Conservation (phyloP, 306 rosid genomes). For the Mucuna pruriens region DNA sequence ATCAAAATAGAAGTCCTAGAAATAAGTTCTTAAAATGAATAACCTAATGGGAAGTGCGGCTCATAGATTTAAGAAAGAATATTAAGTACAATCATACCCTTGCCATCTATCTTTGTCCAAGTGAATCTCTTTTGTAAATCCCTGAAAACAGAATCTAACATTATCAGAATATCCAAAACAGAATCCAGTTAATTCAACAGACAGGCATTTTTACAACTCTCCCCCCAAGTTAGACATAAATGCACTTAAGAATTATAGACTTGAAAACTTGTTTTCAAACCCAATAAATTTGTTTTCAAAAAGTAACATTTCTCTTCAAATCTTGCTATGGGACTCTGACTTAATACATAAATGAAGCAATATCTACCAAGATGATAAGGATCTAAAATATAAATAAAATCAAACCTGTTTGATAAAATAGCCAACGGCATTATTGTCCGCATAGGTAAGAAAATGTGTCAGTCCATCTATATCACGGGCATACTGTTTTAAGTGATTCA, state of each 20-base stretch:
- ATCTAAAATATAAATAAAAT: constrained; percentile 34
- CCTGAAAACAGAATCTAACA: constrained; percentile 57
- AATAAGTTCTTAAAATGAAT: constrained; percentile 16
- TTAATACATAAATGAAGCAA: constrained; percentile 14
- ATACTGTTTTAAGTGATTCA: constrained; percentile 94
- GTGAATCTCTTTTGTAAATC: constrained; percentile 96
- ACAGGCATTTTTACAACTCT: no score
- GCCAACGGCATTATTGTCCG: constrained; percentile 99
- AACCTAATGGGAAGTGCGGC: constrained; percentile 24
- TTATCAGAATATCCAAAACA: no score
- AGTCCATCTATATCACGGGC: constrained; percentile 95
- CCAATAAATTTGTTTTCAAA: constrained; percentile 3
- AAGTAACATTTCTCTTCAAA: constrained; percentile 18
- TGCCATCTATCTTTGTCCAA: constrained; percentile 98
- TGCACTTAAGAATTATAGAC: not conserved
- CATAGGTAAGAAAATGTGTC: constrained; percentile 97
- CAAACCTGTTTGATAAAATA: constrained; percentile 95
- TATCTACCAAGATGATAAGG: constrained; percentile 7
- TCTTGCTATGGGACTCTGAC: not conserved
- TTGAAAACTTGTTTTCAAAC: not conserved
- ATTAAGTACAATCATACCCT: constrained; percentile 66
- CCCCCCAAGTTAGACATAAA: no score
- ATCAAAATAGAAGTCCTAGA: not conserved
- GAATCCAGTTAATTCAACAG: no score
- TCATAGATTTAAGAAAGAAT: constrained; percentile 30